Evolutionary conservation across 208 protist species (phyloP).

Genomic region (Crithidia thermophila): DNA sequence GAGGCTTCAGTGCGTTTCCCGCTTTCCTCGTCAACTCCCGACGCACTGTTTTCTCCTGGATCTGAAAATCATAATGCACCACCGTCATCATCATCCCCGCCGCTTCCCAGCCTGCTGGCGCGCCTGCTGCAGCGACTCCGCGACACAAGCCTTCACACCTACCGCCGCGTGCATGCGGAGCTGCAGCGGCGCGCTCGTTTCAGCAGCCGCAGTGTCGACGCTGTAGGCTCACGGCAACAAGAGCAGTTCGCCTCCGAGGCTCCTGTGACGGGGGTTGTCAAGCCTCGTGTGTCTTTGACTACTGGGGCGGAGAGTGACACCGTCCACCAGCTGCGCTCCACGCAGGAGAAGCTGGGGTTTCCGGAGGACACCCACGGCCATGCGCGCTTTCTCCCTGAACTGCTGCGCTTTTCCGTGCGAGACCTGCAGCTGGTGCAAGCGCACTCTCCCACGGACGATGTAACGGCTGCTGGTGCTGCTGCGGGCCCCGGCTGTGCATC

Average conservation of each 20-base stretch:
- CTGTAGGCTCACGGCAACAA: too few species aligned
- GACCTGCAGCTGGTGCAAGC: slow-evolving; percentile 36
- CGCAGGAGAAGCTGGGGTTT: slow-evolving; percentile 31
- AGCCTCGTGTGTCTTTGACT: too few species aligned
- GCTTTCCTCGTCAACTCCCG: not conserved
- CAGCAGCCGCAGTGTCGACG: too few species aligned
- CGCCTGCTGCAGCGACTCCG: slow-evolving; percentile 32
- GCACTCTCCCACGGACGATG: not conserved
- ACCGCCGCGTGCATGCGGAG: slow-evolving; percentile 5
- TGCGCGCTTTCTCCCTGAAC: slow-evolving; percentile 38
- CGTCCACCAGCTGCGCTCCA: not conserved
- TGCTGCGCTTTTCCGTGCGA: slow-evolving; percentile 26
- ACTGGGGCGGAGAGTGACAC: too few species aligned
- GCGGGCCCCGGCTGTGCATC: too few species aligned
- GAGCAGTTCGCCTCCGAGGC: too few species aligned
- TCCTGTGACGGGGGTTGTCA: too few species aligned
- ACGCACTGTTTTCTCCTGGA: not conserved
- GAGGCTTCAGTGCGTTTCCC: slow-evolving; percentile 35
- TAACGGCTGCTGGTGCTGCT: too few species aligned
- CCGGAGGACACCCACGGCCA: slow-evolving; percentile 16
- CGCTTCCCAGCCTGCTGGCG: slow-evolving; percentile 11
- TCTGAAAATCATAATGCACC: too few species aligned
- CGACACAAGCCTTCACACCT: slow-evolving; percentile 29
- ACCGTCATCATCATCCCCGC: too few species aligned
- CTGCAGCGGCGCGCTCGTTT: slow-evolving; percentile 7